Evolutionary conservation across 768 basidiomycete genomes (phyloP).

Genomic region (Podaxis pistillaris): DNA sequence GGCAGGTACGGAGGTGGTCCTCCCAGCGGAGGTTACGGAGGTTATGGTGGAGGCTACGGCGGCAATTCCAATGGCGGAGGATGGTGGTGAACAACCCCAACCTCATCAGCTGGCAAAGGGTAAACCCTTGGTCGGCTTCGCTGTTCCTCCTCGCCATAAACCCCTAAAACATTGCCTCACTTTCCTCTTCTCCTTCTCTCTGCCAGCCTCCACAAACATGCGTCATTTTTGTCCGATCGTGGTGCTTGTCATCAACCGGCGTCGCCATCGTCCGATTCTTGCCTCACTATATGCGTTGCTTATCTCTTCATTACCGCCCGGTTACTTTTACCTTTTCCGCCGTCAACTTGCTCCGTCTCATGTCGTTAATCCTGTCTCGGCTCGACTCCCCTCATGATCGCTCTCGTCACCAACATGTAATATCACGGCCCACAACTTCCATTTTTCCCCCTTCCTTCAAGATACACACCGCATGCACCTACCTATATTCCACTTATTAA

Average conservation of each 20-base stretch:
- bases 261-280: neutral
- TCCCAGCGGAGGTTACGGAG: conserved; percentile 27
- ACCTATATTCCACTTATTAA: conserved; percentile 8
- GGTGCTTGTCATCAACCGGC: conserved; percentile 16
- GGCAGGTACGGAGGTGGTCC: conserved; percentile 26
- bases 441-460: neutral
- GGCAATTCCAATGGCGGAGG: conserved; percentile 28
- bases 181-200: conserved; percentile 15
- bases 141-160: conserved; percentile 16
- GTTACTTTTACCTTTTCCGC: neutral
- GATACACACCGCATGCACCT: conserved; percentile 13
- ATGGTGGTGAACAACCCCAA: conserved; percentile 41
- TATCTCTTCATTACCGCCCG: neutral
- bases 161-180: conserved; percentile 16
- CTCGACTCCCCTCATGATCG: conserved; percentile 4
- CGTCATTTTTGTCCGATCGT: neutral
- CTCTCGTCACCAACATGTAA: conserved; percentile 15
- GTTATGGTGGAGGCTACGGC: conserved; percentile 24
- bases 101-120: neutral
- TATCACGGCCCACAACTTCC: neutral
- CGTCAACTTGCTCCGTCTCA: neutral
- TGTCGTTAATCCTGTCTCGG: neutral
- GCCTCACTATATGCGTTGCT: neutral
- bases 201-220: neutral
- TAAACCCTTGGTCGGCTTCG: conserved; percentile 7